Evolutionary conservation across 148 eudicot species (phyloP), one percentile per base, ranked within the genome.

Genomic region (Cornus suecica): DNA sequence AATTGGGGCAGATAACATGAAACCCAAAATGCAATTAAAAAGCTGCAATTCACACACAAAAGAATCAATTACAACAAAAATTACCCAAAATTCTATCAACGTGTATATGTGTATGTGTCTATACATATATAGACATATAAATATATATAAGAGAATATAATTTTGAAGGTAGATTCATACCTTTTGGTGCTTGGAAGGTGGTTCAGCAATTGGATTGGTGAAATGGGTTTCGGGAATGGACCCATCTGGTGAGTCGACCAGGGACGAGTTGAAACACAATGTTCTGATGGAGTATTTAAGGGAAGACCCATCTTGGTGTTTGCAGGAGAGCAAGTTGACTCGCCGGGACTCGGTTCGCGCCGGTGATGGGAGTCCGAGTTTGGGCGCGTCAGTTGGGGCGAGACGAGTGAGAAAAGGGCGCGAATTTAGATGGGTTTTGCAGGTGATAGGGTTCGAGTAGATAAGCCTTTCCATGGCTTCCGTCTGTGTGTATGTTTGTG

Each of bases 401-500:
- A 83, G 76, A 25, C 41, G 88, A 8, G 88, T 83, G 22, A 86
- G 84, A 71, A 32, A 69, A 54, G 80, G 78, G 52, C 62, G 74
- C 52, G 84, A 73, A 30, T 76, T 87, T 3, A 73, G 68, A 61
- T 76, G 73, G 68, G 78, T 76, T 76, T 87, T 88, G 5, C 84
- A 75, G 66, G 90, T 68, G 54, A 78, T 32, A 4, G 86, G 51
- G 64, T 84, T 85, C 11, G 88, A 81, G 77, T 78, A 75, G 71
- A 91, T 84, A 27, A 91, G 86, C 82, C 88, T 87, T 82, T 89
- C 92, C 95, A 91, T 90, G 67, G 73, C 61, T 45, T 56, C 62
- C 68, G 70, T 68, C 77, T 72, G 10, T 18, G 20, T 52, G 20
- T 37, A 10, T 37, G 42, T 52, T 4, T 52, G 3, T 14, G 10